Conservation (phyloP, 2,329 filamentous ascomycete species). For the Colletotrichum australisinense region DNA sequence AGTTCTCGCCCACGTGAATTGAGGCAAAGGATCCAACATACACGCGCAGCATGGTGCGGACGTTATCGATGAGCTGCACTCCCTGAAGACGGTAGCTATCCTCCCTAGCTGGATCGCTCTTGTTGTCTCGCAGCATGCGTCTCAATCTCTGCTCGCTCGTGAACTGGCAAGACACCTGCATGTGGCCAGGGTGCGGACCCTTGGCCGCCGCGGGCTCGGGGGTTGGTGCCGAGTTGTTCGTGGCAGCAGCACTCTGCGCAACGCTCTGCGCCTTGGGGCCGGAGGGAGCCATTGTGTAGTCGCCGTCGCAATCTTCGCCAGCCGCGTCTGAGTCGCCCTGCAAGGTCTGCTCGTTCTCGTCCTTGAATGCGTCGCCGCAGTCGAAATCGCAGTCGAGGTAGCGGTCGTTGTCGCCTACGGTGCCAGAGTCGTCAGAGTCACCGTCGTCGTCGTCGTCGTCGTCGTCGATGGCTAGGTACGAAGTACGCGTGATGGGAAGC, state of each 20-base stretch:
- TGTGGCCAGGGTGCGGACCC: conserved; percentile 60
- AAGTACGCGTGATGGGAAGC: background rate
- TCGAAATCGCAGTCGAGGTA: background rate
- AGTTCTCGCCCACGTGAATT: too few species aligned
- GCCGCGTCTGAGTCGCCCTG: background rate
- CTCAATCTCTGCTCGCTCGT: conserved; percentile 85
- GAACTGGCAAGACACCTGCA: conserved; percentile 73
- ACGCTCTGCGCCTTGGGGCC: conserved; percentile 32
- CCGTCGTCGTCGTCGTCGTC: background rate
- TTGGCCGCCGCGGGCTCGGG: conserved; percentile 36
- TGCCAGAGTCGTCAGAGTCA: background rate
- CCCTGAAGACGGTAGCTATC: conserved; percentile 86
- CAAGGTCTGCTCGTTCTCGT: background rate
- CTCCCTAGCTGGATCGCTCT: conserved; percentile 81
- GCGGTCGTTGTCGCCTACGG: background rate
- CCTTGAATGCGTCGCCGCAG: background rate
- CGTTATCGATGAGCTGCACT: conserved; percentile 88
- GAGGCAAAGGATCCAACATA: too few species aligned
- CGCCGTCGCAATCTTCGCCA: background rate
- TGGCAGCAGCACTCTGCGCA: conserved; percentile 21
- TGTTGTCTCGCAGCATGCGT: conserved; percentile 75
- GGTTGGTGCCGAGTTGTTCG: conserved; percentile 7
- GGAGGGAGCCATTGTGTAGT: conserved; percentile 27
- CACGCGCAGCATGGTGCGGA: conserved; percentile 83
- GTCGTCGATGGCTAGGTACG: background rate